phyloP scores from a whole-genome alignment of 768 basidiomycete species.

The Trametes coccinea region DNA sequence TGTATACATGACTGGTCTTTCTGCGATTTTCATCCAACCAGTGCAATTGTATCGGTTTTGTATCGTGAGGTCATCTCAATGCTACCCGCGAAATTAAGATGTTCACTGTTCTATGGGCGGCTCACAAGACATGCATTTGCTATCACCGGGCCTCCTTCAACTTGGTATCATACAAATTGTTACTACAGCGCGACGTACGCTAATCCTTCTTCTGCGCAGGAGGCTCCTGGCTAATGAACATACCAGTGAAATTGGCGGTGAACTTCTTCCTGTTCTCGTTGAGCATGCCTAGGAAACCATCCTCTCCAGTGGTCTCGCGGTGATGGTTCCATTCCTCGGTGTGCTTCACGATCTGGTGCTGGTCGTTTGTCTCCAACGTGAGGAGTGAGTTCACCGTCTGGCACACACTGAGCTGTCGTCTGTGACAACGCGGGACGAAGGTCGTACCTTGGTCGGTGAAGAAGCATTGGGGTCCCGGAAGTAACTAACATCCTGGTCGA shows the following conservation, averaged over 20 bases:
- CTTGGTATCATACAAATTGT: no score
- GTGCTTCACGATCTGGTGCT: conserved; percentile 40
- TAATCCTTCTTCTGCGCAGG: conserved; percentile 13
- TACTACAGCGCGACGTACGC: background rate
- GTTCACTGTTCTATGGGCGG: no score
- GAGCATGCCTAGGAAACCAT: conserved; percentile 46
- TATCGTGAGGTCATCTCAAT: no score
- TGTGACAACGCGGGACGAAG: background rate
- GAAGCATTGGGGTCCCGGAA: conserved; percentile 39
- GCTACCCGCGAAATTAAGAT: no score
- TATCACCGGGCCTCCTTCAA: no score
- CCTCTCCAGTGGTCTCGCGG: conserved; percentile 36
- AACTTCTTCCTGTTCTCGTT: conserved; percentile 48
- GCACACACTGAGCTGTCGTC: background rate
- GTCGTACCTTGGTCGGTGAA: conserved; percentile 43
- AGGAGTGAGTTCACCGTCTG: conserved; percentile 45
- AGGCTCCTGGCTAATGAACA: conserved; percentile 34
- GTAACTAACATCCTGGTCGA: conserved; percentile 51
- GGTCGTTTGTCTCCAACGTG: conserved; percentile 40
- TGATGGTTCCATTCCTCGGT: conserved; percentile 49
- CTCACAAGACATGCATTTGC: no score
- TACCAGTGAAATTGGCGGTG: conserved; percentile 39
- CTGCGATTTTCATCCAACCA: no score
- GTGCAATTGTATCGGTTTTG: no score
- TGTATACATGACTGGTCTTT: background rate